Base-by-base conservation (phyloP, 2,329 filamentous ascomycete genomes). In the Pseudodiploospora longispora region DNA sequence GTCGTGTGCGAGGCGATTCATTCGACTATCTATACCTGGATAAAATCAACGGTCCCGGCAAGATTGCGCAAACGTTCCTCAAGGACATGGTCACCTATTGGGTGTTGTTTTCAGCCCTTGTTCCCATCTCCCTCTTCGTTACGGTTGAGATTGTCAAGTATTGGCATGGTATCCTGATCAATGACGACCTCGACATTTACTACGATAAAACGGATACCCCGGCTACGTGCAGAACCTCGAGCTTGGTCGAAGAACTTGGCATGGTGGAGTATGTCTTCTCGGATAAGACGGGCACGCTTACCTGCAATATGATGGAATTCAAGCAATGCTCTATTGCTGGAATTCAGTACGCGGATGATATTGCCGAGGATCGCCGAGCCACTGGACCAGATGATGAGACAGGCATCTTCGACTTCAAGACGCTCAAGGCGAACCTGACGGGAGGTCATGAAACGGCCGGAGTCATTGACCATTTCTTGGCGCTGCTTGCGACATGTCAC, bases 251-350 rank as follows among this genome's bases (percentile, higher is more conserved):
- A 67, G 94, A 98, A 60, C 70, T 98, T 37, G 93, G 93, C 44
- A 95, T 97, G 76, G 94, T 98, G 37, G 93, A 97, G 59, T 98
- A 94, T 58, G 93, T 98, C 51, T 98, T 98, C 63, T 96, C 89
- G 0, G 91, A 97, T 71, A 97, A 97, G 71, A 97, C 91, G 2
- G 91, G 91, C 36, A 97, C 91, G 4, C 71, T 97, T 57, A 97
- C 91, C n/a, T 95, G 90, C 68, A 97, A 97, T 60, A 83, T 88
- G 75, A 97, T 98, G 93, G 91, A 97, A 64, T 98, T 97, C 65
- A 89, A 89, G 61, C 89, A 97, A 64, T 94, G 87, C 58, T 85
- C 86, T 1, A 97, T 98, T 59, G 87, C 81, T 28, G 93, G 93
- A 28, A 83, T 97, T 42, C 91, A 95, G 66, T 98, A 98, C 59